Base-by-base conservation (phyloP, 352 stramenopile genomes). In the Phytophthora sojae region DNA sequence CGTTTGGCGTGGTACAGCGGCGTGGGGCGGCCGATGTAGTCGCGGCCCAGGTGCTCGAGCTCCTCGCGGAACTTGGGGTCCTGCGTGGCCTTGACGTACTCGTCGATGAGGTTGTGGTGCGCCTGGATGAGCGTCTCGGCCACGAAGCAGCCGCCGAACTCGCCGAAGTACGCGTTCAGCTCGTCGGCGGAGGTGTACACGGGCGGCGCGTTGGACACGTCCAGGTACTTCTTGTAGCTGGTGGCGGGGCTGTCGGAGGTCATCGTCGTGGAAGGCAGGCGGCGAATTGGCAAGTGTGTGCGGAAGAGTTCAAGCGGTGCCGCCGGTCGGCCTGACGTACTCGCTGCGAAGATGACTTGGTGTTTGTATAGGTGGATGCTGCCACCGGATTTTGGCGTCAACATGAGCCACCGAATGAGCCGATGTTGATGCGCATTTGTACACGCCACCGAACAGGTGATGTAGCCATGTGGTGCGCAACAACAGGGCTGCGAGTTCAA, bases 71-170 rank as follows among this genome's bases (percentile, higher is more conserved):
- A 99, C 15, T 84, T 79, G 5, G 96, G 96, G 81, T 99, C 98
- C 61, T 98, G 82, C 63, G 97, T 98, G 47, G 98, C 91, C 64
- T 92, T 85, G 50, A 97, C 91, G 75, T 99, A 99, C 73, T 97
- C 88, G 37, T 92, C 79, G 17, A 89, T 85, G 66, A 99, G 96
- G 79, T 99, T 96, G 67, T 97, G 90, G 79, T 98, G 98, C 42
- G 97, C 97, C 69, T 98, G 93, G 64, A 98, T 97, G 25, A 99
- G 82, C 42, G 97, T 99, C 83, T 99, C 97, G 35, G 97, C 97
- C 68, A 99, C 98, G 80, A 98, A 99, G 69, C 97, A 97, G 60
- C 98, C 97, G 25, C 97, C 97, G 81, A 99, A 99, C 61, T 95
- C 69, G 44, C 94, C 93, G 75, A 98, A 98, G 84, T 97, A 94